Base-by-base conservation (phyloP, 805 yeast species). In the Candida michaelii region DNA sequence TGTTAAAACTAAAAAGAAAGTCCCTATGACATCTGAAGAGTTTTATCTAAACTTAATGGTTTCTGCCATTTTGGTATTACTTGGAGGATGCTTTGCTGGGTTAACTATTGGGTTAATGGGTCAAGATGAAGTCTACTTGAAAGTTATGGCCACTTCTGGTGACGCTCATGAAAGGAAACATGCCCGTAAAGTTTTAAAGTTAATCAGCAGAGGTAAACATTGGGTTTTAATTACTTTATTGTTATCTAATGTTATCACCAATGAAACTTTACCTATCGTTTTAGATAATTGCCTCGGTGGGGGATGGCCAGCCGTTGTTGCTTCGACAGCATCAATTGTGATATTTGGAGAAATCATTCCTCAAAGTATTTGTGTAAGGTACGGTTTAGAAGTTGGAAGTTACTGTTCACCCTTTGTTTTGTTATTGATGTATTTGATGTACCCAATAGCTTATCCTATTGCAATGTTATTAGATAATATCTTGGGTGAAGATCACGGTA, bases 31-130 rank as follows among this genome's bases (percentile, higher is more conserved):
- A 14, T 44, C 60, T 12, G 63, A 65, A 42, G 61, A 76, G 49
- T 74, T 73, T 48, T 75, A 73, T 55, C 49, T 72, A 27, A 77
- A 79, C 52, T 59, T 79, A 52, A 39, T 68, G 38, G 68, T 83
- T 11, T 83, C 93, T 1, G 72, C 76, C 5, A 50, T 69, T 16
- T 69, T 87, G 17, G 95, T 87, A 1, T 55, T 88, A 27, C 69
- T 85, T 3, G 96, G 96, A 45, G 96, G 96, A 51, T 82, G 85
- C n/a, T 88, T 88, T 72, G 95, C 96, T 4, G 96, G 95, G 6
- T 73, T 91, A 32, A 93, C 99, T n/a, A 71, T 91, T 37, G 98
- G 93, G 2, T 75, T 91, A 9, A 91, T 91, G 99, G 98, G 98
- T 52, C 98, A 91, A 63, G 98, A 91, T 62, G 98, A 91, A 63